phyloP scores from a whole-genome alignment of 352 stramenopile genomes.

The Pythium guiyangense region DNA sequence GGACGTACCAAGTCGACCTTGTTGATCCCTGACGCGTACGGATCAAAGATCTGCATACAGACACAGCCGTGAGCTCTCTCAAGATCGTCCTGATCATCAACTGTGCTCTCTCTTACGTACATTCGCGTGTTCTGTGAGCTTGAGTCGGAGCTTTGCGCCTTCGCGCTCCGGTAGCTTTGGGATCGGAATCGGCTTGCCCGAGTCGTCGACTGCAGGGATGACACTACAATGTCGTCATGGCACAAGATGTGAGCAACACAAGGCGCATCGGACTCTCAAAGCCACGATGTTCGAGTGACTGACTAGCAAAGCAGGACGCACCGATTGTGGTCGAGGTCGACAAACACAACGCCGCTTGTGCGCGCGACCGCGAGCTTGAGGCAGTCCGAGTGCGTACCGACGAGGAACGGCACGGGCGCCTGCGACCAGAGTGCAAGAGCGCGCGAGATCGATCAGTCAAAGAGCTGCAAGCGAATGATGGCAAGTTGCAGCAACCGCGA shows the following conservation, averaged over 20 bases:
- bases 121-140: slow-evolving; percentile 56
- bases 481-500: neutral
- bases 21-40: slow-evolving; percentile 63
- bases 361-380: slow-evolving; percentile 53
- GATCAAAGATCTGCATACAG: slow-evolving; percentile 64
- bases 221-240: slow-evolving; percentile 26
- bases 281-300: neutral
- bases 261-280: neutral
- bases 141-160: slow-evolving; percentile 49
- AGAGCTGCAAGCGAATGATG: neutral
- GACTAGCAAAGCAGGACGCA: slow-evolving; percentile 9
- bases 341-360: slow-evolving; percentile 88
- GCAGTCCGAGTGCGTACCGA: slow-evolving; percentile 87
- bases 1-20: slow-evolving; percentile 56
- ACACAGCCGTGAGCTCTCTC: neutral
- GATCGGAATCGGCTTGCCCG: slow-evolving; percentile 42
- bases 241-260: neutral
- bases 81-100: neutral
- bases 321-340: slow-evolving; percentile 93
- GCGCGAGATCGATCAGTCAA: neutral
- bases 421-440: slow-evolving; percentile 8
- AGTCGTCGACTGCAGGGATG: slow-evolving; percentile 70
- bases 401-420: slow-evolving; percentile 93
- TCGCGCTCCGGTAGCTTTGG: slow-evolving; percentile 77
- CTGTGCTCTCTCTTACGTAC: slow-evolving; percentile 38